Evolutionary conservation across 768 basidiomycete species (phyloP), one percentile per base, ranked within the genome.

Genomic region (Tulasnella sp.): DNA sequence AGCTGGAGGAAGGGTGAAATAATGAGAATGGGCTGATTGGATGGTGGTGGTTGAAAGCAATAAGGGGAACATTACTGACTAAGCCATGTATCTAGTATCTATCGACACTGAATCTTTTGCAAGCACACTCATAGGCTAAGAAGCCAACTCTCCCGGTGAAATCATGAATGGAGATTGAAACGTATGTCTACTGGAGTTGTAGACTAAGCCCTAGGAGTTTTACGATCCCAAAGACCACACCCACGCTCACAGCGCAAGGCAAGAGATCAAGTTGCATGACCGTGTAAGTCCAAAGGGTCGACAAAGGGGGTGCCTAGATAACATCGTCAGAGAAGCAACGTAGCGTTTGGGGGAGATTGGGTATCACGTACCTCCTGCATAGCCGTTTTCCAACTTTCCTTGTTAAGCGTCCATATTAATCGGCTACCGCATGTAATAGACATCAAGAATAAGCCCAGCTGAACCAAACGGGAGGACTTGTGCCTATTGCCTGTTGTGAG

Each of bases 251-350:
- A 3, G 81, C 72, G 4, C 87, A 82, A 19, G 81, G 79, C 2
- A 74, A 75, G 24, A 92, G 71, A 58, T 84, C 79, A 26, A 89
- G 75, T 64, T 88, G 84, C 11, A 88, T 73, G 51, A 89, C 74
- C 2, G 80, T 76, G 65, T 86, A 91, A 8, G 89, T 74, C 88
- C 89, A 91, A 4, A 85, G 67, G 0, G 88, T 88, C 2, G 82
- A 82, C 56, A 90, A 71, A 10, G 89, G 86, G 11, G 89, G 88
- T 60, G 79, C 78, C 89, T 91, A 58, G 34, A 34, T 15, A 10
- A 55, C 15, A 62, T 23, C 32, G 59, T 34, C 43, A 30, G 19
- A 49, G 45, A 50, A 63, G 26, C 63, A 11, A 19, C 54, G 17
- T 43, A 38, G 23, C 9, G n/a, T 38, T 15, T 13, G 23, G 4